Percentiles rank a stretch among this genome's conserved stretches.
phyloP scores from a whole-genome alignment of 2,329 filamentous ascomycete genomes.

The Verticillium isaacii region DNA sequence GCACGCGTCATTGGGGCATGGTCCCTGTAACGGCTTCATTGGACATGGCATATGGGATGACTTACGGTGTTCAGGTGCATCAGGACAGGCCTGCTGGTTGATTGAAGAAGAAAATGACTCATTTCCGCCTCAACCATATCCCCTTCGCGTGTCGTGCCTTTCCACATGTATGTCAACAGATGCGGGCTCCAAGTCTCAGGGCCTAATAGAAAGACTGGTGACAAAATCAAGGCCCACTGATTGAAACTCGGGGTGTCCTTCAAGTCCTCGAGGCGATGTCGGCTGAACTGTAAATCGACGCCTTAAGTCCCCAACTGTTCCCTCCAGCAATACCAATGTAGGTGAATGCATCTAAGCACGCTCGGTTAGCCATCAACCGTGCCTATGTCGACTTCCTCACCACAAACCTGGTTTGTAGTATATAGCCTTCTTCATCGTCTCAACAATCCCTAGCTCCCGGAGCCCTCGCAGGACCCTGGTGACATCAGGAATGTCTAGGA shows the following conservation, averaged over 20 bases:
- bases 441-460: constrained; percentile 56
- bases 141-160: too few species aligned
- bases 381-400: background rate
- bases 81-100: background rate
- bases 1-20: background rate
- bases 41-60: background rate
- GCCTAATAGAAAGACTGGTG: background rate
- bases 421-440: constrained; percentile 42
- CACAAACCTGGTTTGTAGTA: constrained; percentile 73
- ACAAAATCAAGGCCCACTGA: background rate
- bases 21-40: background rate
- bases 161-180: too few species aligned
- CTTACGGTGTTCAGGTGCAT: background rate
- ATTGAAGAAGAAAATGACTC: constrained; percentile 1
- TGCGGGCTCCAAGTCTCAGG: background rate
- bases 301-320: constrained; percentile 59
- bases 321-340: constrained; percentile 56
- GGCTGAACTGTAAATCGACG: constrained; percentile 49
- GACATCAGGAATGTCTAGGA: constrained; percentile 64
- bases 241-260: background rate
- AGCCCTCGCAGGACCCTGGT: constrained; percentile 60
- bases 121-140: background rate
- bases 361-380: background rate
- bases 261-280: constrained; percentile 20
- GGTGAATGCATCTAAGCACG: constrained; percentile 57